Evolutionary conservation across 768 basidiomycete species (phyloP).

Genomic region (Pulveroboletus sp.): DNA sequence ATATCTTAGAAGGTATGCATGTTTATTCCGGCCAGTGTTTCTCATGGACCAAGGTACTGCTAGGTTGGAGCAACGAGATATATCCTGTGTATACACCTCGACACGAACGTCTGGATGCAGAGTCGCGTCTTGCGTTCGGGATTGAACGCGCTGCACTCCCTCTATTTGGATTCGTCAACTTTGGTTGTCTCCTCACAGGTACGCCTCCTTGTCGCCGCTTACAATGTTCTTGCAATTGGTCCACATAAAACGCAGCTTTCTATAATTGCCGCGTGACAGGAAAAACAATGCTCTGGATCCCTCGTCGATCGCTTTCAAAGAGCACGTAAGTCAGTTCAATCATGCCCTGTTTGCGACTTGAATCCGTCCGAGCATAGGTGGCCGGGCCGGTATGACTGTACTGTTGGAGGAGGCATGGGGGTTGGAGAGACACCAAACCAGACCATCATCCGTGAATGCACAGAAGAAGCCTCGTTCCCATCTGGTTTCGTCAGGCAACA

Average conservation of each 20-base stretch:
- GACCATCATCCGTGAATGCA: conserved; percentile 41
- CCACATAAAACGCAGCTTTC: conserved; percentile 26
- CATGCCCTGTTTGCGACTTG: not conserved
- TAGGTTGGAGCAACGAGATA: conserved; percentile 25
- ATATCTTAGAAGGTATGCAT: conserved; percentile 19
- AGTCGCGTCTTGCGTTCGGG: conserved; percentile 31
- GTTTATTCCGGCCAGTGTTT: not conserved
- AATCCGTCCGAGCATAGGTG: conserved; percentile 11
- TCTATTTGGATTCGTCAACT: conserved; percentile 44
- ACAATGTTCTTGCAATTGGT: not conserved
- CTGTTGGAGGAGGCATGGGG: conserved; percentile 43
- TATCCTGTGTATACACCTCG: conserved; percentile 26
- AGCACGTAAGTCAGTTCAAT: conserved; percentile 32
- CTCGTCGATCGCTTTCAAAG: conserved; percentile 39
- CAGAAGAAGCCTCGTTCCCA: conserved; percentile 43
- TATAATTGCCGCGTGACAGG: conserved; percentile 30
- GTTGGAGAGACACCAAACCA: conserved; percentile 36
- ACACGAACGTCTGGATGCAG: not conserved
- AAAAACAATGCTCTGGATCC: conserved; percentile 37
- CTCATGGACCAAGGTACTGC: not conserved
- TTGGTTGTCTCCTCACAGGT: conserved; percentile 43
- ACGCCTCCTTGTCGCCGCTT: not conserved
- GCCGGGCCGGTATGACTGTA: conserved; percentile 41
- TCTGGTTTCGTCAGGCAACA: conserved; percentile 32
- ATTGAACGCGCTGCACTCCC: conserved; percentile 44